Conservation (phyloP, 495 filamentous ascomycete species). For the Penicillium atrosanguineum region DNA sequence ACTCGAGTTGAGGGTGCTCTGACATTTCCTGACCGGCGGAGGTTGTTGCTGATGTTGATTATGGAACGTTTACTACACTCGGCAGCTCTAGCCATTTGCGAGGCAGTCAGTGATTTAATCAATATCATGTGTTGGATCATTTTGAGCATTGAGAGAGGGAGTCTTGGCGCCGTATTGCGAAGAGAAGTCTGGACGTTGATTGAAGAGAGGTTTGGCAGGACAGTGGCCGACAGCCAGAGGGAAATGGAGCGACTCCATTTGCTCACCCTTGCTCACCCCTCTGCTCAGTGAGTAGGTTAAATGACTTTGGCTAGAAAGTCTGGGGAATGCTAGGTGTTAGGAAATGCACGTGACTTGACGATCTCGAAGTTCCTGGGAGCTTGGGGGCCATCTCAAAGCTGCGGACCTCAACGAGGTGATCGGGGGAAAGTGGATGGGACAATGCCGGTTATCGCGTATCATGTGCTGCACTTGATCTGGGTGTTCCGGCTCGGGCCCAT, state of each 20-base stretch:
- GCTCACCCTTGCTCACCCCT: slow-evolving; percentile 11
- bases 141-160: not conserved
- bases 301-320: slow-evolving; percentile 8
- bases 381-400: too few relatives aligned
- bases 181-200: not conserved
- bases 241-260: not conserved
- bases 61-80: slow-evolving; percentile 21
- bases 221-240: not conserved
- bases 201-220: not conserved
- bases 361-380: too few relatives aligned
- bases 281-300: slow-evolving; percentile 9
- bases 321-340: slow-evolving; percentile 13
- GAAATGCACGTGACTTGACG: slow-evolving; percentile 12
- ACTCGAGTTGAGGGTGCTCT: slow-evolving; percentile 22
- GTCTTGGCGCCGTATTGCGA: slow-evolving; percentile 9
- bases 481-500: too few relatives aligned
- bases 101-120: slow-evolving; percentile 15
- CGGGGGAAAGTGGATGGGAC: too few relatives aligned
- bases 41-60: slow-evolving; percentile 21
- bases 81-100: slow-evolving; percentile 20
- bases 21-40: slow-evolving; percentile 21
- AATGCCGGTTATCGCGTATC: too few relatives aligned
- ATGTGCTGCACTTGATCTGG: too few relatives aligned
- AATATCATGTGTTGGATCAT: slow-evolving; percentile 13
- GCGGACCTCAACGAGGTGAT: too few relatives aligned